phyloP scores from a whole-genome alignment of 2,329 filamentous ascomycete genomes.

The Colletotrichum sp. region DNA sequence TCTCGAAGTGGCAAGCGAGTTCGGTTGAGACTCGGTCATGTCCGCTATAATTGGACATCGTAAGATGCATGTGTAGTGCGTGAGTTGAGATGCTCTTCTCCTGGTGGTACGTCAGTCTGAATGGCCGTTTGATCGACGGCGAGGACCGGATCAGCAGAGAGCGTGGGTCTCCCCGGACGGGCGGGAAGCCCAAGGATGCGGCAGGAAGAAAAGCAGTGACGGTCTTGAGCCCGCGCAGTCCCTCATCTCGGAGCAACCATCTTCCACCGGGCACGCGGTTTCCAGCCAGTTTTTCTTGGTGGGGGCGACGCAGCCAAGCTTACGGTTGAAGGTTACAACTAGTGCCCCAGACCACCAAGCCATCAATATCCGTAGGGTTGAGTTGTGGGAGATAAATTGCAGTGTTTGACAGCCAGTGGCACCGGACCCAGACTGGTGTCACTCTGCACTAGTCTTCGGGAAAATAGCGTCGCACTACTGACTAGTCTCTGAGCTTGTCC shows the following conservation, averaged over 20 bases:
- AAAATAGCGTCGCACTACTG: constrained; percentile 18
- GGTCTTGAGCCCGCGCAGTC: background rate
- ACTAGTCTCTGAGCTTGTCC: constrained; percentile 16
- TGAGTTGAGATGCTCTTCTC: background rate
- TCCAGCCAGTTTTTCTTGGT: background rate
- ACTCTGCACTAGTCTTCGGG: constrained; percentile 6
- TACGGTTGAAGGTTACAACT: constrained; percentile 13
- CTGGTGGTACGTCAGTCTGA: constrained; percentile 7
- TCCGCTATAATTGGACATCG: constrained; percentile 17
- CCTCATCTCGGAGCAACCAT: constrained; percentile 19
- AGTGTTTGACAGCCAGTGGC: constrained; percentile 5
- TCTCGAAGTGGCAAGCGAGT: background rate
- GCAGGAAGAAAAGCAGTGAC: background rate
- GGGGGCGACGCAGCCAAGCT: constrained; percentile 9
- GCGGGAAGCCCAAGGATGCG: constrained; percentile 1
- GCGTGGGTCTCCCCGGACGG: constrained; percentile 6
- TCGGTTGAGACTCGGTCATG: background rate
- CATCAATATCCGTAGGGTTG: constrained; percentile 20
- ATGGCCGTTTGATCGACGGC: constrained; percentile 18
- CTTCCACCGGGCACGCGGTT: constrained; percentile 1
- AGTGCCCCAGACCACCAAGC: background rate
- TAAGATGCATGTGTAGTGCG: background rate
- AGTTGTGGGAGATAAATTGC: constrained; percentile 15
- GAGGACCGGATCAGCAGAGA: constrained; percentile 8
- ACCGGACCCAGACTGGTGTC: background rate